Evolutionary conservation across 768 basidiomycete genomes (phyloP).

Genomic region (Ramaria sp.): DNA sequence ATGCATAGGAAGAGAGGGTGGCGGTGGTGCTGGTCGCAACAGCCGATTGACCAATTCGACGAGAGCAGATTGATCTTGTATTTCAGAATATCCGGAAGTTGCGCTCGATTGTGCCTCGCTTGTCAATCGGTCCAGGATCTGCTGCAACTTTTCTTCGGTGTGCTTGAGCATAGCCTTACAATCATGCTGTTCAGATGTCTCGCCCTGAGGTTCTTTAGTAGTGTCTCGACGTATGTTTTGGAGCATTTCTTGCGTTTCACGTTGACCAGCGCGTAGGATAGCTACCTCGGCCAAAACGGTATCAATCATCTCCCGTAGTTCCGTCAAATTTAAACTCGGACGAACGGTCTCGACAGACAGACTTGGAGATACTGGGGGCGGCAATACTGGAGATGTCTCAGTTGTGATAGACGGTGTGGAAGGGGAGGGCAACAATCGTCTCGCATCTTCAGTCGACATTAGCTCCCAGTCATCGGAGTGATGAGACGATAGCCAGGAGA

Average conservation of each 20-base stretch:
- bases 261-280: constrained; percentile 54
- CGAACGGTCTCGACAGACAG: constrained; percentile 13
- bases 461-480: constrained; percentile 61
- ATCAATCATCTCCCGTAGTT: constrained; percentile 43
- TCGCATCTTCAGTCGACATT: constrained; percentile 21
- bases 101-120: neutral
- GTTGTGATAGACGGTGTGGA: constrained; percentile 17
- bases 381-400: constrained; percentile 20
- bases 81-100: constrained; percentile 7
- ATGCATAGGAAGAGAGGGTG: constrained; percentile 26
- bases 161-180: constrained; percentile 21
- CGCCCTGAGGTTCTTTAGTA: constrained; percentile 12
- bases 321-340: constrained; percentile 29
- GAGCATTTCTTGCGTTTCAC: constrained; percentile 45
- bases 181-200: neutral
- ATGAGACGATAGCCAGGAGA: constrained; percentile 46
- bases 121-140: constrained; percentile 12
- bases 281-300: constrained; percentile 48
- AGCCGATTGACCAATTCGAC: constrained; percentile 21
- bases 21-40: constrained; percentile 18
- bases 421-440: constrained; percentile 15
- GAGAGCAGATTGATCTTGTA: constrained; percentile 9
- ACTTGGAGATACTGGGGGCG: constrained; percentile 22
- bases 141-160: constrained; percentile 18
- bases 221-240: constrained; percentile 39